Conservation (phyloP, 495 filamentous ascomycete species). For the Friedmanniomyces endolithicus region DNA sequence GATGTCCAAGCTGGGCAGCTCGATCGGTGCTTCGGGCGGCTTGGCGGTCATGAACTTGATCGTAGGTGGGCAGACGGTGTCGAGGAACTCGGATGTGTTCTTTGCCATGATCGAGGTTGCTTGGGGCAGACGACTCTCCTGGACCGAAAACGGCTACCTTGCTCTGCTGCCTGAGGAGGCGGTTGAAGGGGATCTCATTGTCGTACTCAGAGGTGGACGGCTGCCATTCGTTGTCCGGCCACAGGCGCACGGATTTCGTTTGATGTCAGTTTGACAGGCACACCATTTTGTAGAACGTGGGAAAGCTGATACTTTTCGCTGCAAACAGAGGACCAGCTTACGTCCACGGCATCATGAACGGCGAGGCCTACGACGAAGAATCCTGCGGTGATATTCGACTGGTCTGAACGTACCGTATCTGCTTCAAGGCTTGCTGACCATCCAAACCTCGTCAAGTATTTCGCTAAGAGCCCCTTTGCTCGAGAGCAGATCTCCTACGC, state of each 20-base stretch:
- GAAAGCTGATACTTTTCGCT: no score
- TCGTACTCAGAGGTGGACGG: not conserved
- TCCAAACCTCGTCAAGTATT: not conserved
- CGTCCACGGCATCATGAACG: not conserved
- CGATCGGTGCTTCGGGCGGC: not conserved
- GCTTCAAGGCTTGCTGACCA: not conserved
- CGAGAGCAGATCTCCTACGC: not conserved
- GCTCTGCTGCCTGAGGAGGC: not conserved
- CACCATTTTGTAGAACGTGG: no score
- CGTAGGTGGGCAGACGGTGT: not conserved
- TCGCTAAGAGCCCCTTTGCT: not conserved
- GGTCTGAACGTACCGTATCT: no score
- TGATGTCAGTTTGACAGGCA: no score
- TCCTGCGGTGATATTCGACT: not conserved
- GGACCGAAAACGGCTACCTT: not conserved
- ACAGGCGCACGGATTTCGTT: not conserved
- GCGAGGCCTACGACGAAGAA: not conserved
- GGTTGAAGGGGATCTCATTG: not conserved
- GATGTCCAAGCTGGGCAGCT: not conserved
- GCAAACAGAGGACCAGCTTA: not conserved
- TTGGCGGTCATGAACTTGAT: not conserved
- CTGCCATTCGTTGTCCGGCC: not conserved
- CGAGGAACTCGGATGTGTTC: not conserved
- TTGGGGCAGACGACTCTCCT: not conserved
- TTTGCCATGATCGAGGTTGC: not conserved